Evolutionary conservation across 116 monocot genomes (phyloP), one percentile per base, ranked within the genome.

Genomic region (Posidonia oceanica): DNA sequence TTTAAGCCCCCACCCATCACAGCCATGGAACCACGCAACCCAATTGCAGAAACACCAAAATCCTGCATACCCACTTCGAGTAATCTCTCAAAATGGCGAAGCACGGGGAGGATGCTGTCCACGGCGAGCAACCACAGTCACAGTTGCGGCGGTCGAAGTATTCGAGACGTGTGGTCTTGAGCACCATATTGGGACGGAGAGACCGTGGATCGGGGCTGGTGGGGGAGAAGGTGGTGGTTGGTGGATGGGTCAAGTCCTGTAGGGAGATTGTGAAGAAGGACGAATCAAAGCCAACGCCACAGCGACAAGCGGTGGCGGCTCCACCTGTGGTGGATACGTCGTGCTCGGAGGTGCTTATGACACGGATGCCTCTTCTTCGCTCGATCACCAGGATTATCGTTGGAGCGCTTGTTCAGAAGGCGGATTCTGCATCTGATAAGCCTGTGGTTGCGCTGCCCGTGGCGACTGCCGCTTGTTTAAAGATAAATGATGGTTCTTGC

Each of bases 401-500:
- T 22, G 63, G 39, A 16, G 41, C 59, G 3, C 18, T 29, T 37
- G 67, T 5, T 40, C 37, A 29, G 13, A 61, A 62, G 37, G 8
- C 15, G 18, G 41, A 68, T 17, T 22, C 23, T 44, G n/a, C 16
- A 12, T 4, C 52, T 7, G 14, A 21, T 6, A 63, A 54, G 71
- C 68, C 54, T 5, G 52, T 41, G 57, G 63, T 22, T 38, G 68
- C 39, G 1, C 61, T 21, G 39, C 63, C n/a, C 14, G n/a, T 21
- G 16, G 48, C 44, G 23, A 69, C 79, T 12, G 16, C 63, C 17
- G 73, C 52, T 17, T 80, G 71, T 68, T 69, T 94, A 76, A 65
- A 66, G 52, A 78, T 94, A 61, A 94, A 82, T 52, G 90, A 94
- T 58, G 94, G 94, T 10, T 90, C 94, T 39, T 90, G 90, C 62